Percentiles rank a stretch among this genome's conserved stretches.
phyloP scores from a whole-genome alignment of 805 yeast species.

The Scheffersomyces lignosus region DNA sequence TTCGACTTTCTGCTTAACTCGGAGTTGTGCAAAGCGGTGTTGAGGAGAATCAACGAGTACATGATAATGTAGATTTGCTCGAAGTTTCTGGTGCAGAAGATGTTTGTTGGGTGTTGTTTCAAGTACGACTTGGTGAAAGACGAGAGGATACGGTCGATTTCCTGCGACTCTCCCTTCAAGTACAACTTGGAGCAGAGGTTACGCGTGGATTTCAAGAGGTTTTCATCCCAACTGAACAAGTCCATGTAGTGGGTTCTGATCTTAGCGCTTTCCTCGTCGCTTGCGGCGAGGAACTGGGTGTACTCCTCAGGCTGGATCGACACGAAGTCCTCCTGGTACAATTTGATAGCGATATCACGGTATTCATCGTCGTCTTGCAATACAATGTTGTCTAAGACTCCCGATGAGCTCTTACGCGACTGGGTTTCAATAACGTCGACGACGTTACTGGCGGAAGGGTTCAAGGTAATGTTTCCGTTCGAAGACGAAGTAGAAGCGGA shows the following conservation, averaged over 20 bases:
- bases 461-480: not conserved
- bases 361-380: constrained; percentile 17
- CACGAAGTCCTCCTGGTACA: constrained; percentile 41
- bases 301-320: constrained; percentile 46
- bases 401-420: not conserved
- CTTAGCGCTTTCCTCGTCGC: constrained; percentile 37
- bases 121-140: constrained; percentile 68
- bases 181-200: constrained; percentile 64
- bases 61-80: constrained; percentile 67
- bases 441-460: too few species aligned
- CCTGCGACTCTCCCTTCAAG: constrained; percentile 80
- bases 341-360: constrained; percentile 34
- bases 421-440: too few species aligned
- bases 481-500: not conserved
- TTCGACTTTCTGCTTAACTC: constrained; percentile 38
- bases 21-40: constrained; percentile 71
- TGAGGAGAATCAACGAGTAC: constrained; percentile 68
- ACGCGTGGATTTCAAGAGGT: constrained; percentile 57
- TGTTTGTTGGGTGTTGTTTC: constrained; percentile 46
- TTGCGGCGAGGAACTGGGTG: constrained; percentile 41
- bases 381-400: not conserved
- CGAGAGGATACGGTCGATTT: constrained; percentile 71
- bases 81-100: constrained; percentile 49
- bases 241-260: constrained; percentile 48
- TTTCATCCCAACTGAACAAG: constrained; percentile 46